Percentiles rank a stretch among this genome's conserved stretches.
phyloP scores from a whole-genome alignment of 805 yeast genomes.

The Phaffomyces thermotolerans region DNA sequence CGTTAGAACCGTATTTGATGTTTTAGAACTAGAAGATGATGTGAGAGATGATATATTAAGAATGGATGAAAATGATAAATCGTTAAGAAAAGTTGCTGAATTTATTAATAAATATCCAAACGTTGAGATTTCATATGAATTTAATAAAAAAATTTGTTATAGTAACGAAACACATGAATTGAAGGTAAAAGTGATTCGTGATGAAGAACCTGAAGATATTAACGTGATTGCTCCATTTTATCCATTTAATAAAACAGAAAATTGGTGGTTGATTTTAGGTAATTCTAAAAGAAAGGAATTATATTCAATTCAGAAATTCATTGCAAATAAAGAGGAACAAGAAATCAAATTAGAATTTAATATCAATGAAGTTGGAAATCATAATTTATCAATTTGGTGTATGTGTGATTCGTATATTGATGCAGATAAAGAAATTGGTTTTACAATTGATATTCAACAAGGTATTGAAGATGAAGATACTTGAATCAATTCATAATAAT shows the following conservation, averaged over 20 bases:
- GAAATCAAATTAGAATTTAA: constrained; percentile 46
- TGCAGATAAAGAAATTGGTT: constrained; percentile 74
- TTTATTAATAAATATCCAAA: constrained; percentile 90
- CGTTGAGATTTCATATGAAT: constrained; percentile 55
- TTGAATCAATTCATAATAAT: too few species aligned
- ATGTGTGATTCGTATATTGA: constrained; percentile 90
- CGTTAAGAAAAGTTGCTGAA: constrained; percentile 63
- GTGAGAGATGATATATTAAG: constrained; percentile 55
- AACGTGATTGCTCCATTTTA: constrained; percentile 50
- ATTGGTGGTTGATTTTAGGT: constrained; percentile 89
- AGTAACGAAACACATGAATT: constrained; percentile 45
- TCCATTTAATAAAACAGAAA: constrained; percentile 56
- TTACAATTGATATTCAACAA: constrained; percentile 40
- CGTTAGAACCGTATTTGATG: constrained; percentile 71
- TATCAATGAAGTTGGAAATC: constrained; percentile 54
- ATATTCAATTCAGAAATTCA: constrained; percentile 64
- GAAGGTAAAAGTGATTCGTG: constrained; percentile 48
- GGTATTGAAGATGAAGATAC: constrained; percentile 22
- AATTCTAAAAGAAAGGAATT: constrained; percentile 51
- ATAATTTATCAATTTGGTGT: constrained; percentile 67
- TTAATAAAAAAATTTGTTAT: constrained; percentile 36
- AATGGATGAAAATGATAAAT: constrained; percentile 31
- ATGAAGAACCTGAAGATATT: constrained; percentile 70
- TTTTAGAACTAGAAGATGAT: constrained; percentile 71
- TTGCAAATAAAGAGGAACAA: constrained; percentile 46